Conservation (phyloP, 2,329 filamentous ascomycete genomes). For the Raffaelea albimanens region DNA sequence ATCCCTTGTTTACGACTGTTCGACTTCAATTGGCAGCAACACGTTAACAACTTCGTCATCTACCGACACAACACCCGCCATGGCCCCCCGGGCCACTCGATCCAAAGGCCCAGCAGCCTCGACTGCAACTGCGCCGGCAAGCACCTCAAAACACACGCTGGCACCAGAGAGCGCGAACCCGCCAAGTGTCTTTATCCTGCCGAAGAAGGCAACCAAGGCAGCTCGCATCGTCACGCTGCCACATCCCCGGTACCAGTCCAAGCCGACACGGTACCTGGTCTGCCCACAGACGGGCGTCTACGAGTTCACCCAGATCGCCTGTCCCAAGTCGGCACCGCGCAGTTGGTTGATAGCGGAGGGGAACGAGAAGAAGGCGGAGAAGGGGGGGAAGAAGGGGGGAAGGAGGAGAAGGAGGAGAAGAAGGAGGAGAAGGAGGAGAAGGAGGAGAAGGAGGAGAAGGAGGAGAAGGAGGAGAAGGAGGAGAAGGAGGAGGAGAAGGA, state of each 20-base stretch:
- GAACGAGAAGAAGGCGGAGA: constrained; percentile 1
- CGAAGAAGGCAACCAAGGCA: constrained; percentile 39
- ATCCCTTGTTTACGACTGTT: background rate
- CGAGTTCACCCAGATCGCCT: constrained; percentile 52
- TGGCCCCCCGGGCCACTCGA: constrained; percentile 26
- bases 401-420: constrained; percentile 12
- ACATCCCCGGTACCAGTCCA: constrained; percentile 42
- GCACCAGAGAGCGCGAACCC: constrained; percentile 30
- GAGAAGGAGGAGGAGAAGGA: background rate
- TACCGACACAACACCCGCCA: constrained; percentile 1
- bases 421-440: constrained; percentile 1
- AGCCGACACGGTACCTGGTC: constrained; percentile 49
- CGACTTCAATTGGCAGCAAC: background rate
- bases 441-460: background rate
- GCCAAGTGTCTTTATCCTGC: constrained; percentile 51
- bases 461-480: background rate
- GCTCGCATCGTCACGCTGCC: constrained; percentile 51
- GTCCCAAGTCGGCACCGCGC: constrained; percentile 42
- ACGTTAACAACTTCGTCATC: background rate
- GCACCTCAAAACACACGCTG: constrained; percentile 31
- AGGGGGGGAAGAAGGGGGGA: background rate
- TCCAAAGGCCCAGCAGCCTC: constrained; percentile 26
- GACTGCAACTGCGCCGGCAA: constrained; percentile 14
- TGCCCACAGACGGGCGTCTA: constrained; percentile 54
- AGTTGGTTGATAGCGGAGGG: constrained; percentile 47